Evolutionary conservation across 208 protist species (phyloP).

Genomic region (Angomonas desouzai): DNA sequence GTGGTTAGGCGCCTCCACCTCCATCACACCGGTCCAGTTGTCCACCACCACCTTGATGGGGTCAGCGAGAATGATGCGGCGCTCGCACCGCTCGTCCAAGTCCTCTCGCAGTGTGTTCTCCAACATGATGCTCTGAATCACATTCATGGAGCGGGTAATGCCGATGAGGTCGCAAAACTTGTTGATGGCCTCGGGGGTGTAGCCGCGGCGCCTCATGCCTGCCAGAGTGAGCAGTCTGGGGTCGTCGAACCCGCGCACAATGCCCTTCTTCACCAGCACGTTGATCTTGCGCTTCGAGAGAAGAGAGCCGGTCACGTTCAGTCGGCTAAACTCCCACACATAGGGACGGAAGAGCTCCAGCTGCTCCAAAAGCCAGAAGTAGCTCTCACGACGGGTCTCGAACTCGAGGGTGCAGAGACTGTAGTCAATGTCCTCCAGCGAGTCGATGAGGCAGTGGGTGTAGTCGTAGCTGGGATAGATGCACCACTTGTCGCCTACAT

Average conservation of each 20-base stretch:
- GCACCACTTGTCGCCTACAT: slow-evolving; percentile 96
- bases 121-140: slow-evolving; percentile 93
- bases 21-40: slow-evolving; percentile 87
- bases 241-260: slow-evolving; percentile 97
- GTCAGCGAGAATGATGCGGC: slow-evolving; percentile 91
- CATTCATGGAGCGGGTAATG: slow-evolving; percentile 90
- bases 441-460: slow-evolving; percentile 99
- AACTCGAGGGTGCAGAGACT: slow-evolving; percentile 99
- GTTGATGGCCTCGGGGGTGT: slow-evolving; percentile 97
- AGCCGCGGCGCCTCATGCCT: slow-evolving; percentile 97
- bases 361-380: slow-evolving; percentile 95
- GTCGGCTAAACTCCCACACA: slow-evolving; percentile 97
- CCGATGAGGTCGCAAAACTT: slow-evolving; percentile 95
- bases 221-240: slow-evolving; percentile 95
- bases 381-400: slow-evolving; percentile 95
- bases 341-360: slow-evolving; percentile 91
- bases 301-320: slow-evolving; percentile 97
- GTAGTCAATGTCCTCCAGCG: slow-evolving; percentile 99
- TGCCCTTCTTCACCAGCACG: slow-evolving; percentile 92
- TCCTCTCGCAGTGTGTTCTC: slow-evolving; percentile 94
- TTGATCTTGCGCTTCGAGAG: slow-evolving; percentile 98
- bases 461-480: slow-evolving; percentile 99
- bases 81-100: slow-evolving; percentile 88
- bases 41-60: slow-evolving; percentile 95
- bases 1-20: slow-evolving; percentile 93